These are phyloP conservation scores for Alternaria conjuncta DNA, from an alignment of 2,329 filamentous ascomycete species.

Conservation along the genomic window DNA sequence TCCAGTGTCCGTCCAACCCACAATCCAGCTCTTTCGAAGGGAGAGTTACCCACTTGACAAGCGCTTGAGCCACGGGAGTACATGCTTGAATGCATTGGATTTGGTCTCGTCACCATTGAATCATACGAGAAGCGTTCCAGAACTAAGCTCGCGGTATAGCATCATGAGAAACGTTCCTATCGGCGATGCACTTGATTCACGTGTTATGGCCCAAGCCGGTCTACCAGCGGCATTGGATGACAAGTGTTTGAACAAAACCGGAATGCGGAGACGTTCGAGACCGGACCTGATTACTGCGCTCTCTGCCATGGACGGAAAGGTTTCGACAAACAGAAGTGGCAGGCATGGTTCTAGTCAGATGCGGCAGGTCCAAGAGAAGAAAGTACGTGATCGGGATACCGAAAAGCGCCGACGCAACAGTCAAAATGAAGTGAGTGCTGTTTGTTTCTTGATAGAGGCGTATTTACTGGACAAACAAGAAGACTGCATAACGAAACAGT, in stretches of 20 bases:
- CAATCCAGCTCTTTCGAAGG: slow-evolving; percentile 17
- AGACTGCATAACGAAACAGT: slow-evolving; percentile 36
- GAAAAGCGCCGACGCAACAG: slow-evolving; percentile 19
- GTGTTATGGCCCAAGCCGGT: slow-evolving; percentile 21
- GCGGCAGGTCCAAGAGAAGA: slow-evolving; percentile 27
- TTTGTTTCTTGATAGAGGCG: slow-evolving; percentile 23
- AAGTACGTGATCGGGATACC: slow-evolving; percentile 13
- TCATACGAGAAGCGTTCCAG: slow-evolving; percentile 24
- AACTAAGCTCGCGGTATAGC: slow-evolving; percentile 18
- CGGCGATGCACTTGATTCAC: slow-evolving; percentile 28
- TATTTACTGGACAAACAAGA: slow-evolving; percentile 24
- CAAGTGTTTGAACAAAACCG: slow-evolving; percentile 29
- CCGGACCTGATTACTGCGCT: slow-evolving; percentile 26
- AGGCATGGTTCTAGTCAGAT: slow-evolving; percentile 21
- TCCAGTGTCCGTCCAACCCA: slow-evolving; percentile 18
- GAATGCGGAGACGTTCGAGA: slow-evolving; percentile 25
- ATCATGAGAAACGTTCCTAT: slow-evolving; percentile 38
- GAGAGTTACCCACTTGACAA: slow-evolving; percentile 12
- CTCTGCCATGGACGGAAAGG: slow-evolving; percentile 31
- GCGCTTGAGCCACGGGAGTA: neutral
- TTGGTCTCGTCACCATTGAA: slow-evolving; percentile 19
- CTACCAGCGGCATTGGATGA: slow-evolving; percentile 33
- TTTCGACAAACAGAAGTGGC: slow-evolving; percentile 25
- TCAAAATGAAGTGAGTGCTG: slow-evolving; percentile 41
- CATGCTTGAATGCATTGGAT: neutral